phyloP scores from a whole-genome alignment of 768 basidiomycete species.

The Mycena filopes region DNA sequence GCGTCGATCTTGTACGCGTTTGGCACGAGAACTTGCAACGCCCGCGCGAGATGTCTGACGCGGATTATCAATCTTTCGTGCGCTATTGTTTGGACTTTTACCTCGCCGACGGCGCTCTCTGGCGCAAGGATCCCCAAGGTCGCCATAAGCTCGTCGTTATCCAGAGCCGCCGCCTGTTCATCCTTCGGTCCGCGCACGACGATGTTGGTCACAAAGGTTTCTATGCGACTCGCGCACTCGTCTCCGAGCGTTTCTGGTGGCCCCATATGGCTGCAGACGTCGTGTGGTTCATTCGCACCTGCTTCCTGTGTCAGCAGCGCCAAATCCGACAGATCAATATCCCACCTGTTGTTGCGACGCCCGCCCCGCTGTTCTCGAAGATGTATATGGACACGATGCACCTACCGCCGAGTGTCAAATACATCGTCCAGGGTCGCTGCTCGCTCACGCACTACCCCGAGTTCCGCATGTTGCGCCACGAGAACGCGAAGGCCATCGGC shows the following conservation, averaged over 20 bases:
- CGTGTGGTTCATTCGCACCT: too few relatives aligned
- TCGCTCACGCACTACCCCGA: background rate
- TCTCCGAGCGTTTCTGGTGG: too few relatives aligned
- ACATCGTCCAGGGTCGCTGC: constrained; percentile 15
- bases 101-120: constrained; percentile 25
- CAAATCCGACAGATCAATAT: too few relatives aligned
- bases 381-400: constrained; percentile 24
- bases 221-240: too few relatives aligned
- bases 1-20: constrained; percentile 12
- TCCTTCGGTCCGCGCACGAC: too few relatives aligned
- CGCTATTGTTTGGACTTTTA: constrained; percentile 33
- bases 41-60: constrained; percentile 21
- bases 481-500: constrained; percentile 17
- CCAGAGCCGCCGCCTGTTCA: too few relatives aligned
- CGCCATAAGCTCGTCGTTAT: too few relatives aligned
- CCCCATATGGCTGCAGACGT: too few relatives aligned
- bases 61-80: constrained; percentile 29
- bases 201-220: too few relatives aligned
- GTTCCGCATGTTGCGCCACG: background rate
- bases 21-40: constrained; percentile 27
- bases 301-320: too few relatives aligned
- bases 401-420: constrained; percentile 34
- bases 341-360: constrained; percentile 16
- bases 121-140: too few relatives aligned
- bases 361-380: constrained; percentile 22